Evolutionary conservation across 78 protist species (phyloP).

Genomic region (Chrysochromulina parva): DNA sequence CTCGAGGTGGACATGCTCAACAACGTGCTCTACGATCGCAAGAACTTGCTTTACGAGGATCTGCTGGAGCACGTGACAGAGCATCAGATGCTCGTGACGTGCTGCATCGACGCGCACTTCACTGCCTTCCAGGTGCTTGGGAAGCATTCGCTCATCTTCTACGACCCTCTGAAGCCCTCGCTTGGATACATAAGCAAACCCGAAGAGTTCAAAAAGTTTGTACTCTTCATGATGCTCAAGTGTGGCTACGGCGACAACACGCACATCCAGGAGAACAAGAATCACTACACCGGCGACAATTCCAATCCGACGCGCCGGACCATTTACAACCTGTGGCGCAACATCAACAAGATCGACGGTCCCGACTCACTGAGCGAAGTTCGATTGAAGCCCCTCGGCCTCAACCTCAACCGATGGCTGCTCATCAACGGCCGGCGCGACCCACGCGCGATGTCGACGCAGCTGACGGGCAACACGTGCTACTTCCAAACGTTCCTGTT

Average conservation of each 20-base stretch:
- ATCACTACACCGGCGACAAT: conserved; percentile 5
- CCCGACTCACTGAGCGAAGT: not conserved
- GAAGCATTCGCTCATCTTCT: not conserved
- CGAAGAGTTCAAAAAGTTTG: not conserved
- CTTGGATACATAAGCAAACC: not conserved
- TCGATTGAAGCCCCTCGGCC: not conserved
- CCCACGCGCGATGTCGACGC: not conserved
- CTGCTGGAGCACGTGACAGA: not conserved
- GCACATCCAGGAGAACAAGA: conserved; percentile 36
- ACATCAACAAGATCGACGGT: not conserved
- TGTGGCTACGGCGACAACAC: not conserved
- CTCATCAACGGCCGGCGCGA: conserved; percentile 18
- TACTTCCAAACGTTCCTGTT: conserved; percentile 27
- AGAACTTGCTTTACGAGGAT: conserved; percentile 29
- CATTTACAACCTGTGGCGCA: not conserved
- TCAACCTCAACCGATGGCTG: not conserved
- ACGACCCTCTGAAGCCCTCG: conserved; percentile 4
- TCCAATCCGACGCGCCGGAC: not conserved
- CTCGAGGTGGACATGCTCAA: conserved; percentile 17
- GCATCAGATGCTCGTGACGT: not conserved
- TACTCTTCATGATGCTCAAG: not conserved
- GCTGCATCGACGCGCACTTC: conserved; percentile 35
- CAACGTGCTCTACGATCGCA: conserved; percentile 28
- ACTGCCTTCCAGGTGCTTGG: conserved; percentile 13
- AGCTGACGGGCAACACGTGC: conserved; percentile 33